A percentile compares a stretch with the other conserved stretches of the same genome.
Conservation (phyloP, 2,329 filamentous ascomycete species). For the Ascochyta lentis region DNA sequence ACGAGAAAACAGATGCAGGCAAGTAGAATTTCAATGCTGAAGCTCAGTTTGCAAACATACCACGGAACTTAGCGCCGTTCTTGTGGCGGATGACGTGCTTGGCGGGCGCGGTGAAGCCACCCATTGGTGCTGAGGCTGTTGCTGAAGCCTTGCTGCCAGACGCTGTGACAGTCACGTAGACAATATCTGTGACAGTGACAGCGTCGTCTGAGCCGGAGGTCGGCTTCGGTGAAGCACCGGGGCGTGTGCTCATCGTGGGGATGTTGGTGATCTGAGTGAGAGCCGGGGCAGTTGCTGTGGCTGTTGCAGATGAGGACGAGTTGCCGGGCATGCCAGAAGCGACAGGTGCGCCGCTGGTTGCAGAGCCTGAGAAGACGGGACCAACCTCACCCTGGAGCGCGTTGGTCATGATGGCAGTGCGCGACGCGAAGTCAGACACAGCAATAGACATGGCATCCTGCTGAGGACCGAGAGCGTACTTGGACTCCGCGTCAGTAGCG, state of each 20-base stretch:
- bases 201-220: slow-evolving; percentile 7
- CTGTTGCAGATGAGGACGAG: slow-evolving; percentile 5
- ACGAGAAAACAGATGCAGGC: neutral
- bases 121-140: neutral
- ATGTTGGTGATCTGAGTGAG: slow-evolving; percentile 19
- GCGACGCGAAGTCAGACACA: slow-evolving; percentile 48
- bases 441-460: slow-evolving; percentile 53
- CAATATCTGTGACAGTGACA: slow-evolving; percentile 36
- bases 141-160: neutral
- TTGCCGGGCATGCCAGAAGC: slow-evolving; percentile 10
- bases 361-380: slow-evolving; percentile 27
- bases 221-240: slow-evolving; percentile 21
- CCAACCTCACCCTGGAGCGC: slow-evolving; percentile 38
- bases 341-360: slow-evolving; percentile 7
- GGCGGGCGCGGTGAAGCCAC: slow-evolving; percentile 13
- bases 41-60: slow-evolving; percentile 16
- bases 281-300: slow-evolving; percentile 14
- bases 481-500: slow-evolving; percentile 21
- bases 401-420: slow-evolving; percentile 49
- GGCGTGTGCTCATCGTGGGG: slow-evolving; percentile 25
- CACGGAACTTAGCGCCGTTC: slow-evolving; percentile 37
- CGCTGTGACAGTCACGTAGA: slow-evolving; percentile 36
- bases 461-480: slow-evolving; percentile 41
- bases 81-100: slow-evolving; percentile 11
- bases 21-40: neutral